These are phyloP conservation scores for Stagonosporopsis vannaccii DNA, from an alignment of 2,329 filamentous ascomycete species.

Conservation along the genomic window DNA sequence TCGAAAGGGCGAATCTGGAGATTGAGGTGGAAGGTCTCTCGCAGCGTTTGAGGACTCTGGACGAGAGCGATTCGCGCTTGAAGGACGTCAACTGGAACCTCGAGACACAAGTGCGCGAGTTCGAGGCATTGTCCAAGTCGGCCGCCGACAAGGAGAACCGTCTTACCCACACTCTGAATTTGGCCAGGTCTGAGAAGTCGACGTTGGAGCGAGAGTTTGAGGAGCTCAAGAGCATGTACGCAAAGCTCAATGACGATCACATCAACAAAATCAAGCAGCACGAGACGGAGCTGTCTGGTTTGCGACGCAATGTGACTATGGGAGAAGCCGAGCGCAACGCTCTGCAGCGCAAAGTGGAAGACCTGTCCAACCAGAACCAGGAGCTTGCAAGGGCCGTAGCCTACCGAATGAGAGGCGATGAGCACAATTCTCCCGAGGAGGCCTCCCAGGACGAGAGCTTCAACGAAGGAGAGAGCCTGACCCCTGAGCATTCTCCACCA, in stretches of 20 bases:
- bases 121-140: constrained; percentile 76
- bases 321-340: constrained; percentile 80
- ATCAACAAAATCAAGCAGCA: constrained; percentile 78
- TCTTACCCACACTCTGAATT: constrained; percentile 74
- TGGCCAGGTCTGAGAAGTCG: constrained; percentile 77
- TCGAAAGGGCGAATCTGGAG: constrained; percentile 81
- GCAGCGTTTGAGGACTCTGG: constrained; percentile 80
- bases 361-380: constrained; percentile 86
- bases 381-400: constrained; percentile 87
- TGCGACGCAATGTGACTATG: constrained; percentile 79
- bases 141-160: constrained; percentile 83
- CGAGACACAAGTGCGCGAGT: constrained; percentile 89
- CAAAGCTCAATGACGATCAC: constrained; percentile 83
- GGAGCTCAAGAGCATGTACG: constrained; percentile 80
- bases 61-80: constrained; percentile 94
- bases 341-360: constrained; percentile 85
- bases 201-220: constrained; percentile 85
- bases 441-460: constrained; percentile 44
- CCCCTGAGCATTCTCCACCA: constrained; percentile 89
- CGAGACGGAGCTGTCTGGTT: constrained; percentile 84
- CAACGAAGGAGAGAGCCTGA: constrained; percentile 68
- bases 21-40: constrained; percentile 80
- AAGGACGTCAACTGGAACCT: constrained; percentile 99
- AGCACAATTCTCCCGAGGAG: constrained; percentile 67
- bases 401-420: constrained; percentile 71